Base-by-base conservation (phyloP, 495 filamentous ascomycete species). In the Aspergillus mulundensis region DNA sequence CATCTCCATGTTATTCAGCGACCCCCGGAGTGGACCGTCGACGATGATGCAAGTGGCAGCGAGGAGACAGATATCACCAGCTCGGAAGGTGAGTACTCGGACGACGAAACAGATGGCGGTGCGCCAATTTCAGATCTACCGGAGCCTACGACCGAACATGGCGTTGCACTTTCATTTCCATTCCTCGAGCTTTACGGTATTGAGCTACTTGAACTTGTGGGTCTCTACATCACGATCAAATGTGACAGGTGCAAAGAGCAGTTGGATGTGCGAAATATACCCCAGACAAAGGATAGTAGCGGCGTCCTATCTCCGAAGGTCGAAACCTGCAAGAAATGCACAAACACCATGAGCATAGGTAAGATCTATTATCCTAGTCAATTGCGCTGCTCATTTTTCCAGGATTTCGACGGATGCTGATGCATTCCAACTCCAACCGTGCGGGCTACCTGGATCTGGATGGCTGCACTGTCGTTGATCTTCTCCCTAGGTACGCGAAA, bases 401-500 rank as follows among this genome's bases (percentile, higher is more conserved):
- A 84, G 81, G 75, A 19, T 96, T 87, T 69, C 81, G 90, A 52
- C 77, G 75, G 60, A 86, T 94, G 61, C 67, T 92, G 39, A 83
- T 96, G 61, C 92, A 96, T 69, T 75, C 79, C 44, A 84, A 85
- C 69, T 88, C 89, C 8, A 80, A 81, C 24, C 79, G 91, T 50
- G 90, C 88, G 36, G 90, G 91, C 1, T 94, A 94, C 66, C 73
- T 96, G 45, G 92, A 96, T 68, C 70, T 90, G 5, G 82, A 87
- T 23, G 89, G 87, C 1, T 95, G 90, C 67, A 87, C 81, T 0
- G 78, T 91, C 2, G 78, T 84, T 16, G 90, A 95, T 61, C 81
- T 97, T 72, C 79, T 95, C 6, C 87, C 88, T 55, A 89, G 86
- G 84, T 87, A 71, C 10, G 67, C 18, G 12, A 24, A 16, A 42